Evolutionary conservation across 352 stramenopile genomes (phyloP).

Genomic region (Sclerospora graminicola): DNA sequence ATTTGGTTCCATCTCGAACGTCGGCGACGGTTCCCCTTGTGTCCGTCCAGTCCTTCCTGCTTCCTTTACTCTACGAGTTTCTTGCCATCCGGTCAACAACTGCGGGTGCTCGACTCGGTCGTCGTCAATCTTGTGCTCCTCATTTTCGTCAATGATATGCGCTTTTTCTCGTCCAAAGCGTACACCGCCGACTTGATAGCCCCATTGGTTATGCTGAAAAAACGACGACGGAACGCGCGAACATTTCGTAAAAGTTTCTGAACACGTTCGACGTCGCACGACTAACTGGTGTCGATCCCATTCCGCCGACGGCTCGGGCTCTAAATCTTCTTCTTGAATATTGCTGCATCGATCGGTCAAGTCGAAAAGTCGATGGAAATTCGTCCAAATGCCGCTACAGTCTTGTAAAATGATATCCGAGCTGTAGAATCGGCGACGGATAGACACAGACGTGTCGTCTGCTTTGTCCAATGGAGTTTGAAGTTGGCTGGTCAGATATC

Average conservation of each 20-base stretch:
- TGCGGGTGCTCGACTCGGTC: constrained; percentile 4
- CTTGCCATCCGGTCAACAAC: too few species aligned
- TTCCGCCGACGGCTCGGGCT: constrained; percentile 18
- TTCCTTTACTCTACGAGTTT: too few species aligned
- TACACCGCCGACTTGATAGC: background rate
- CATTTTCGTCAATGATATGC: constrained; percentile 6
- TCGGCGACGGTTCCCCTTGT: too few species aligned
- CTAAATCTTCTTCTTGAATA: constrained; percentile 10
- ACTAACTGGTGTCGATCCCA: constrained; percentile 8
- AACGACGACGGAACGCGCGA: constrained; percentile 15
- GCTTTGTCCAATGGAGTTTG: too few species aligned
- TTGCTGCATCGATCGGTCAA: constrained; percentile 9
- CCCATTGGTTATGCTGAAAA: constrained; percentile 13
- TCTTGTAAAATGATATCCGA: constrained; percentile 38
- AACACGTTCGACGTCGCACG: constrained; percentile 20
- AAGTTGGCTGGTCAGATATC: too few species aligned
- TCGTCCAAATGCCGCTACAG: constrained; percentile 2
- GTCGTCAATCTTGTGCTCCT: constrained; percentile 20
- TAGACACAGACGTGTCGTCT: constrained; percentile 10
- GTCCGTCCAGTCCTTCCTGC: too few species aligned
- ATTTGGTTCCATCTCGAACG: too few species aligned
- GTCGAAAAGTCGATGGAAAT: constrained; percentile 6
- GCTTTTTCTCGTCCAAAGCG: background rate
- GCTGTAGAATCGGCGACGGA: constrained; percentile 47
- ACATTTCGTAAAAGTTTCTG: constrained; percentile 30